Percentiles rank a stretch among this genome's conserved stretches.
Conservation (phyloP, 176 grass and related monocot species). For the Avena eriantha region DNA sequence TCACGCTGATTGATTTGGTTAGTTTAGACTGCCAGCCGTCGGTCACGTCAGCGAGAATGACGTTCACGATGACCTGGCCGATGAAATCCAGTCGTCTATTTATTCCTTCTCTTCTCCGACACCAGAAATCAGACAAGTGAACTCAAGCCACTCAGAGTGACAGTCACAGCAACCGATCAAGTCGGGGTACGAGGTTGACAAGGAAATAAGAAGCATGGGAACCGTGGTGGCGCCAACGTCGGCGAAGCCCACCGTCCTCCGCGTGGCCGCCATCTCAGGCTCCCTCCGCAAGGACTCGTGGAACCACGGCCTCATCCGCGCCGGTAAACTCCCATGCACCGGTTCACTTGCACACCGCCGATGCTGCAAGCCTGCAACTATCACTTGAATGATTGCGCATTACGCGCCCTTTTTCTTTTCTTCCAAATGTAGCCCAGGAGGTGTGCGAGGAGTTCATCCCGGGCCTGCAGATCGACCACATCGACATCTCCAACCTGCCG, state of each 20-base stretch:
- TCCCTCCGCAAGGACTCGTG: constrained; percentile 64
- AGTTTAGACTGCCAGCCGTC: too few relatives aligned
- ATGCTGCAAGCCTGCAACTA: too few relatives aligned
- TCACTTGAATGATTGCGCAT: too few relatives aligned
- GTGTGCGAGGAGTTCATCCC: too few relatives aligned
- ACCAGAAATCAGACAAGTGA: not conserved
- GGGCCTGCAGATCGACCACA: constrained; percentile 7
- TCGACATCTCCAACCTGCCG: constrained; percentile 70
- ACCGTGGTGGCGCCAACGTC: too few relatives aligned
- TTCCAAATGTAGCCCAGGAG: constrained; percentile 46
- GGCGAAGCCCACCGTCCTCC: constrained; percentile 12
- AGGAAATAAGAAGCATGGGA: too few relatives aligned
- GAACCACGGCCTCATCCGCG: constrained; percentile 73
- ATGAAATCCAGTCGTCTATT: not conserved
- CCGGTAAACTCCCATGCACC: constrained; percentile 36
- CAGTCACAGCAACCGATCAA: too few relatives aligned
- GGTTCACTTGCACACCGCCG: too few relatives aligned
- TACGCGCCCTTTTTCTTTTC: too few relatives aligned
- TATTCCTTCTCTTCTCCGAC: not conserved
- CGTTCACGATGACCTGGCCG: not conserved
- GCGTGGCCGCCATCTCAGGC: constrained; percentile 58
- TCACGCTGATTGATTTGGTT: too few relatives aligned
- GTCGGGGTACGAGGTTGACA: too few relatives aligned
- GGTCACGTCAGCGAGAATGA: not conserved
- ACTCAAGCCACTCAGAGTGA: too few relatives aligned